A percentile compares a stretch with the other conserved stretches of the same genome.
phyloP scores from a whole-genome alignment of 768 basidiomycete genomes.

The Suillus decipiens region DNA sequence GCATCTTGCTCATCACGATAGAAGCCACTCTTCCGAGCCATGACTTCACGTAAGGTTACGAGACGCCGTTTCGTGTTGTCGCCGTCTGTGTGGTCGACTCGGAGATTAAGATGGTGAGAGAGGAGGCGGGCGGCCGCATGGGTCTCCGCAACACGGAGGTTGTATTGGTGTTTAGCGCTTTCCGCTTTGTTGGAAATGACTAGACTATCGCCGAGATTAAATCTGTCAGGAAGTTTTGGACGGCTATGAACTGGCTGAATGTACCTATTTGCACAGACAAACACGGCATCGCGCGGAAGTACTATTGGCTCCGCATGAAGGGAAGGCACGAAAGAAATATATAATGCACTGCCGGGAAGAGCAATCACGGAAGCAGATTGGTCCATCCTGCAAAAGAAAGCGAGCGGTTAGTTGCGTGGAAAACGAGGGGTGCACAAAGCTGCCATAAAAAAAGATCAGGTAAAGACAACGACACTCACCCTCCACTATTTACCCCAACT shows the following conservation, averaged over 20 bases:
- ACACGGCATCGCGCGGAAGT: constrained; percentile 45
- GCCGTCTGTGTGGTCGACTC: constrained; percentile 32
- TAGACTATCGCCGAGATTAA: constrained; percentile 32
- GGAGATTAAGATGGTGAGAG: constrained; percentile 55
- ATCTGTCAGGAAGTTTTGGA: constrained; percentile 62
- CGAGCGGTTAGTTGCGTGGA: constrained; percentile 13
- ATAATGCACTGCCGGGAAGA: constrained; percentile 66
- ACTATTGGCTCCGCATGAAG: constrained; percentile 67
- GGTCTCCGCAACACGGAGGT: constrained; percentile 90
- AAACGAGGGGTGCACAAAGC: background rate
- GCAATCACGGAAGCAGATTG: constrained; percentile 88
- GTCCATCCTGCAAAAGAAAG: constrained; percentile 67
- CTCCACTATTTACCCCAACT: constrained; percentile 81
- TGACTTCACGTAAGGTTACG: constrained; percentile 2
- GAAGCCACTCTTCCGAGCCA: constrained; percentile 5
- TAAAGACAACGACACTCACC: constrained; percentile 44
- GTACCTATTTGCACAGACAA: constrained; percentile 32
- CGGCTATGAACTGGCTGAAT: constrained; percentile 46
- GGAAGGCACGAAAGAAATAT: constrained; percentile 79
- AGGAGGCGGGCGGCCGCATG: constrained; percentile 79
- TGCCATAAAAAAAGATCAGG: background rate
- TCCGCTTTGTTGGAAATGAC: constrained; percentile 80
- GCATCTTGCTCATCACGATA: constrained; percentile 5
- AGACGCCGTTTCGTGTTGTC: background rate
- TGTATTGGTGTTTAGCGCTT: constrained; percentile 78